Percentiles rank a stretch among this genome's conserved stretches.
phyloP scores from a whole-genome alignment of 2,329 filamentous ascomycete species.

The Talaromyces islandicus region DNA sequence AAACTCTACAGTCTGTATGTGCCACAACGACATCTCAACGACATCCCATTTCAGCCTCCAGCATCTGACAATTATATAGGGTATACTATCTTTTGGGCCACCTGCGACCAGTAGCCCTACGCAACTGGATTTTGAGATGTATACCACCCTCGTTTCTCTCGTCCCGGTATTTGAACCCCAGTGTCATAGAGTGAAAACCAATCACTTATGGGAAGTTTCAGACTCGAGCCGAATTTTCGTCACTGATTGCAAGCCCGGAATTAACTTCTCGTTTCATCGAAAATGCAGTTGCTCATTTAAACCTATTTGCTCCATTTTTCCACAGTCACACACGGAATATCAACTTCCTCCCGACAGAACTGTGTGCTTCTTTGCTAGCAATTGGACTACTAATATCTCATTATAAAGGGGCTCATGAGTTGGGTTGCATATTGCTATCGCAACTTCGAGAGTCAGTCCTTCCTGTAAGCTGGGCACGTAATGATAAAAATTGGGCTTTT shows the following conservation, averaged over 20 bases:
- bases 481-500: not conserved
- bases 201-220: not conserved
- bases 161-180: not conserved
- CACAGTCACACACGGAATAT: not conserved
- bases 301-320: not conserved
- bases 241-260: not conserved
- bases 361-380: not conserved
- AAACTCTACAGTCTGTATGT: not conserved
- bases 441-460: not conserved
- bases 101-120: not conserved
- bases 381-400: not conserved
- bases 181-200: not conserved
- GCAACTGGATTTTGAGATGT: not conserved
- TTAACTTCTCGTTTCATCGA: not conserved
- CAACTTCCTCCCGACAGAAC: not conserved
- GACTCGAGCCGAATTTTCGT: not conserved
- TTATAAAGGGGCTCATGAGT: not conserved
- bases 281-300: not conserved
- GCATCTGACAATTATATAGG: too few species aligned
- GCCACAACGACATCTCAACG: not conserved
- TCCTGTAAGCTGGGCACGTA: not conserved
- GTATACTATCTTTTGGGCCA: not conserved
- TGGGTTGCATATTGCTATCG: not conserved
- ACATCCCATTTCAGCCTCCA: too few species aligned
- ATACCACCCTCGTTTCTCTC: not conserved